Conservation (phyloP, 1,284 basidiomycete species). For the Tilletia horrida region DNA sequence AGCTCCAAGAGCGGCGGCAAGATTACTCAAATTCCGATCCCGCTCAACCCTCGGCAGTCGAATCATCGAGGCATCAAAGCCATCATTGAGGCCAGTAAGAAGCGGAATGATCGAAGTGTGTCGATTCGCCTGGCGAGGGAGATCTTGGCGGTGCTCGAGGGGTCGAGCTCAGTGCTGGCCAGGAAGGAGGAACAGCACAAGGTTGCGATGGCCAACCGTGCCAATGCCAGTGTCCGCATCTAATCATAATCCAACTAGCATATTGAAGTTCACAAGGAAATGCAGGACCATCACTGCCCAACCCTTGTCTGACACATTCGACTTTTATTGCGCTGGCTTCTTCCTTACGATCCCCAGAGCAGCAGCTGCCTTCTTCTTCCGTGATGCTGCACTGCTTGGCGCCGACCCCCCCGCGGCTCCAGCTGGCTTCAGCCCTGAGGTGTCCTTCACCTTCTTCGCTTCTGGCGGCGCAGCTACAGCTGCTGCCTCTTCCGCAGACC, state of each 20-base stretch:
- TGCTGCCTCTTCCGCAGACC: not conserved
- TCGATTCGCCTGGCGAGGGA: constrained; percentile 55
- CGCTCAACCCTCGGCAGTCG: constrained; percentile 51
- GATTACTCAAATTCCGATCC: constrained; percentile 53
- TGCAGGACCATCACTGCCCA: no score
- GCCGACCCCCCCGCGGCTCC: not conserved
- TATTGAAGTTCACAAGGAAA: no score
- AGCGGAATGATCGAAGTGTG: constrained; percentile 53
- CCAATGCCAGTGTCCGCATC: constrained; percentile 49
- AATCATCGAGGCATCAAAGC: constrained; percentile 53
- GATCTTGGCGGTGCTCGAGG: constrained; percentile 55
- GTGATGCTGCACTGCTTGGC: constrained; percentile 21
- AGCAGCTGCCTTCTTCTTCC: constrained; percentile 27
- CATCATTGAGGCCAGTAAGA: constrained; percentile 57
- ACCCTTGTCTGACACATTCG: not conserved
- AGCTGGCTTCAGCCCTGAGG: not conserved
- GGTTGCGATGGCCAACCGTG: constrained; percentile 74
- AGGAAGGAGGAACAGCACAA: constrained; percentile 62
- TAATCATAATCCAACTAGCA: constrained; percentile 17
- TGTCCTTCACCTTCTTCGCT: not conserved
- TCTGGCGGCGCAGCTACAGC: not conserved
- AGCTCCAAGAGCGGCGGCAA: constrained; percentile 55
- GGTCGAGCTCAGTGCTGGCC: constrained; percentile 52
- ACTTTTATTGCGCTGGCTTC: constrained; percentile 23
- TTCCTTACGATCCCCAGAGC: constrained; percentile 32